A percentile compares a stretch with the other conserved stretches of the same genome.
These are phyloP conservation scores for Leucosporidium yakuticum DNA, from an alignment of 768 basidiomycete genomes.

Conservation along the genomic window DNA sequence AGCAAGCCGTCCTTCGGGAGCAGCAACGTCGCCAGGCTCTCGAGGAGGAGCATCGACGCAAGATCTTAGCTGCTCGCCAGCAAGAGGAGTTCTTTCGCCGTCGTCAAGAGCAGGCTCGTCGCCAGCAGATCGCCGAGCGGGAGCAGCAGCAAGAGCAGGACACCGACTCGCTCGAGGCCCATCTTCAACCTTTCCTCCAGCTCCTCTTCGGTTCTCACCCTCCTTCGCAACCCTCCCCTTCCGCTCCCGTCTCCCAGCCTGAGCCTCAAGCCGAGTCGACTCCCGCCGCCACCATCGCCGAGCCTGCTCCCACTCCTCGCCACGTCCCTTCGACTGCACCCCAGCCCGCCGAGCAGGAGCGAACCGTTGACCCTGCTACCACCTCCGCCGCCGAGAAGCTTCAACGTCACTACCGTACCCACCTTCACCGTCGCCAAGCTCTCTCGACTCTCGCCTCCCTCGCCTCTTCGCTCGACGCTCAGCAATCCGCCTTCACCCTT, in stretches of 20 bases:
- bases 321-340: not conserved
- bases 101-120: no score
- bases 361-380: not conserved
- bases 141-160: not conserved
- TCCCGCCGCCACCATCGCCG: not conserved
- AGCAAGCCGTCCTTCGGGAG: not conserved
- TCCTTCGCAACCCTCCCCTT: not conserved
- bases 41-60: not conserved
- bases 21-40: not conserved
- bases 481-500: conserved; percentile 46
- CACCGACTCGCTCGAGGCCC: not conserved
- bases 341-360: no score
- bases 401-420: conserved; percentile 11
- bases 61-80: not conserved
- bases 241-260: not conserved
- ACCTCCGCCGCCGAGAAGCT: not conserved
- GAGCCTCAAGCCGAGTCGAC: not conserved
- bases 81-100: no score
- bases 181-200: not conserved
- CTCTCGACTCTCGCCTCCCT: conserved; percentile 48
- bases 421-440: conserved; percentile 33
- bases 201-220: not conserved
- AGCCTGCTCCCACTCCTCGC: not conserved
- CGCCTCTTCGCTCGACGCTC: conserved; percentile 27
- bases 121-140: not conserved